Evolutionary conservation across 331 rosid genomes (phyloP).

Genomic region (Quercus lobata): DNA sequence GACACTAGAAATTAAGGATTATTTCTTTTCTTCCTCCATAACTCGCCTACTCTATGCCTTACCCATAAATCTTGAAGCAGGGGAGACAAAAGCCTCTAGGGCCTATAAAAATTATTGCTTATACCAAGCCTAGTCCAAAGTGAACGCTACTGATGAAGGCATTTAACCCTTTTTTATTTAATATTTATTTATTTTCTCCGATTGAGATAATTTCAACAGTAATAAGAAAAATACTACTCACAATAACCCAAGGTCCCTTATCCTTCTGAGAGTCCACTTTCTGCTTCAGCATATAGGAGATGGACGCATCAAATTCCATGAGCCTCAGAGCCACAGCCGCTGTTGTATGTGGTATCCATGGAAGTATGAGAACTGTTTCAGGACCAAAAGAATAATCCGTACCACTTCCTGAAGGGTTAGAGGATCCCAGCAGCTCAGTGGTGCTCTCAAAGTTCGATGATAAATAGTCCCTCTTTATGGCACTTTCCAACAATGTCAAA

Average conservation of each 20-base stretch:
- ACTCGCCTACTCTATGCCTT: neutral
- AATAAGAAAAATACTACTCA: slow-evolving; percentile 32
- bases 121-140: neutral
- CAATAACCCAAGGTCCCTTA: slow-evolving; percentile 35
- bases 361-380: slow-evolving; percentile 43
- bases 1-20: neutral
- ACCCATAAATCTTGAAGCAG: neutral
- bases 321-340: slow-evolving; percentile 72
- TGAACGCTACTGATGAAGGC: neutral
- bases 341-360: slow-evolving; percentile 71
- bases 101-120: neutral
- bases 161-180: neutral
- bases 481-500: slow-evolving; percentile 57
- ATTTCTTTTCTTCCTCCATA: neutral
- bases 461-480: slow-evolving; percentile 50
- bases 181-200: neutral
- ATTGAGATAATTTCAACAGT: neutral
- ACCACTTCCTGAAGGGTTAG: slow-evolving; percentile 23
- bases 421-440: slow-evolving; percentile 46
- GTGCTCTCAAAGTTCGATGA: slow-evolving; percentile 54
- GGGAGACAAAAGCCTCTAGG: neutral
- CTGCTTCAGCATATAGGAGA: slow-evolving; percentile 44
- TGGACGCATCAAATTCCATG: slow-evolving; percentile 61
- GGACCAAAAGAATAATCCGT: slow-evolving; percentile 17
- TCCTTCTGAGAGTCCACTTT: slow-evolving; percentile 46